Evolutionary conservation across 805 yeast species (phyloP).

Genomic region (Diddensiella santjacobensis): DNA sequence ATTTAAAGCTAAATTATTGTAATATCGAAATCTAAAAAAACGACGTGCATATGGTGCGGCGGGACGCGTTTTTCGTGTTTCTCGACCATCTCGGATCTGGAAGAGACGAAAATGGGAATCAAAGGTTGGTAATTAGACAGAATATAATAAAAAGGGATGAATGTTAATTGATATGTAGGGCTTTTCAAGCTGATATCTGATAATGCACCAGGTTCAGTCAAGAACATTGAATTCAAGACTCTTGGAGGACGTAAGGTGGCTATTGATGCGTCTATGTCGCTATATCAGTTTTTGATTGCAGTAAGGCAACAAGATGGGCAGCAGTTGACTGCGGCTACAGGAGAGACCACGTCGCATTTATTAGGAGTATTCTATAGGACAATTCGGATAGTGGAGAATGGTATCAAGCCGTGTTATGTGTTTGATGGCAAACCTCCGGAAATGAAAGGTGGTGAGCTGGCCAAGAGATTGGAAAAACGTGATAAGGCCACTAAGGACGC

Average conservation of each 20-base stretch:
- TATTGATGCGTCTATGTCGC: constrained; percentile 83
- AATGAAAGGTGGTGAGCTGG: constrained; percentile 87
- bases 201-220: constrained; percentile 80
- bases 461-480: constrained; percentile 73
- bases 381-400: constrained; percentile 79
- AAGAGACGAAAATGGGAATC: constrained; percentile 30
- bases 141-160: neutral
- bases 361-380: constrained; percentile 98
- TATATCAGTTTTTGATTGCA: constrained; percentile 92
- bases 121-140: constrained; percentile 22
- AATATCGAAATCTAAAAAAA: too few species aligned
- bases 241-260: constrained; percentile 96
- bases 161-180: constrained; percentile 41
- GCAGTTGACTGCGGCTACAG: constrained; percentile 79
- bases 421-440: constrained; percentile 98
- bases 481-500: constrained; percentile 78
- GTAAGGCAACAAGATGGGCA: constrained; percentile 97
- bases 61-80: neutral
- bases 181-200: constrained; percentile 82
- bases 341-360: constrained; percentile 86
- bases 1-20: too few species aligned
- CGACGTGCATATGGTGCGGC: too few species aligned
- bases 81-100: neutral
- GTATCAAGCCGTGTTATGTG: constrained; percentile 94
- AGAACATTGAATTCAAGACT: constrained; percentile 74